These are phyloP conservation scores for Aspergillus tubingensis DNA, from an alignment of 2,329 filamentous ascomycete species.

Conservation along the genomic window DNA sequence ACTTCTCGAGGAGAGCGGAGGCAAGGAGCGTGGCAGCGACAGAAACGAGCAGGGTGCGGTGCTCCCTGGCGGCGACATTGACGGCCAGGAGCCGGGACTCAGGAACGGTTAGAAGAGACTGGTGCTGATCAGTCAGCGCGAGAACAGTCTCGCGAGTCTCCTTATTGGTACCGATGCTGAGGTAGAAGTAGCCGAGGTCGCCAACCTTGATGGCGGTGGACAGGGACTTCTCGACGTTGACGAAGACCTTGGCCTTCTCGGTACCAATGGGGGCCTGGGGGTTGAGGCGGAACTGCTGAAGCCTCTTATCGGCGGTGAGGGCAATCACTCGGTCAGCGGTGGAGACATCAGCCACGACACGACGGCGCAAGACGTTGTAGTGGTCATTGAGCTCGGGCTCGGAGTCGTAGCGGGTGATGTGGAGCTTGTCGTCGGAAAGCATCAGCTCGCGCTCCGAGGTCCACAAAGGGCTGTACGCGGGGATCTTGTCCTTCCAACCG, in stretches of 20 bases:
- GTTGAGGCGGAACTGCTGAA: neutral
- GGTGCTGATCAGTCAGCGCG: neutral
- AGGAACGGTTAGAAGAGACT: neutral
- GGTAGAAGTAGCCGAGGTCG: neutral
- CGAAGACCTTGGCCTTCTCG: neutral
- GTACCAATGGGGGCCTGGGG: neutral
- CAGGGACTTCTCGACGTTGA: neutral
- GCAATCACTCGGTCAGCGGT: neutral
- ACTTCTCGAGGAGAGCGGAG: no score
- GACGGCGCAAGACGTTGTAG: neutral
- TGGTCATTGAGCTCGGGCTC: neutral
- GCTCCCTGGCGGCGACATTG: neutral
- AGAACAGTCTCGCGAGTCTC: neutral
- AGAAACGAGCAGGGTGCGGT: neutral
- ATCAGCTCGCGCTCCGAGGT: neutral
- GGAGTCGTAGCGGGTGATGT: neutral
- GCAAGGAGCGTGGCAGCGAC: neutral
- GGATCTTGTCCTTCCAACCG: neutral
- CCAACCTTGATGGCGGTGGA: neutral
- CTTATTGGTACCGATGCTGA: neutral
- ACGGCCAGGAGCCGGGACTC: neutral
- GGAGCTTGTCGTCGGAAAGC: neutral
- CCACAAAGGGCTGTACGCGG: neutral
- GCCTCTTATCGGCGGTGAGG: neutral
- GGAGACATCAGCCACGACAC: neutral